Base-by-base conservation (phyloP, 179 eudicot genomes). In the Amaranthus tricolor region DNA sequence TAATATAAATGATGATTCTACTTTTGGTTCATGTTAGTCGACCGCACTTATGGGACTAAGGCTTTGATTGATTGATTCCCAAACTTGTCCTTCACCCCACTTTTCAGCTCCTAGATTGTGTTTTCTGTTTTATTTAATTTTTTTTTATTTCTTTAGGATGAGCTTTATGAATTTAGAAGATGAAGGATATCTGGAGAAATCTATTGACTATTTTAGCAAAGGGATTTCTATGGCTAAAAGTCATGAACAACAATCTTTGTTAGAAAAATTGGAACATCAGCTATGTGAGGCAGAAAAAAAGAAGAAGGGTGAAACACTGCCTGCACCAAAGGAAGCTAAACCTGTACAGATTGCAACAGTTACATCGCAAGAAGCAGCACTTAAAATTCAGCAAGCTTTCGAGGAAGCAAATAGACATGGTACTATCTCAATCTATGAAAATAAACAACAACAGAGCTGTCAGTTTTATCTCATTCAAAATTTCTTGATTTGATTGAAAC, bases 221-320 rank as follows among this genome's bases (percentile, higher is more conserved):
- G 31, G 31, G 31, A 24, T 24, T 24, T 24, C 31, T 24, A 24
- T 24, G 31, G 31, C 31, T 24, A 24, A 24, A 24, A 24, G 31
- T 0, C 31, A 24, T 24, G 31, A 24, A 24, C 31, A 24, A 24
- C 31, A 24, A 24, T 24, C 31, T 24, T 24, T 24, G 31, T 24
- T 24, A 24, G 31, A 24, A 24, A 24, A 24, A 24, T 24, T 24
- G 31, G 31, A 24, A 24, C 31, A 24, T 1, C 61, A 57, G 61
- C 61, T 57, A n/a, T 57, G 7, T 57, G 61, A 57, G 61, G 61
- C 61, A 57, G 61, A 57, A 57, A 57, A 57, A n/a, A n/a, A n/a
- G 61, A 57, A 57, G 61, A 57, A 54, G 58, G 58, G 58, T 54
- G 58, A 54, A 54, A 54, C 58, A 54, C 58, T 4, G 58, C 58